Base-by-base conservation (phyloP, 2,329 filamentous ascomycete species). In the Xylaria multiplex region DNA sequence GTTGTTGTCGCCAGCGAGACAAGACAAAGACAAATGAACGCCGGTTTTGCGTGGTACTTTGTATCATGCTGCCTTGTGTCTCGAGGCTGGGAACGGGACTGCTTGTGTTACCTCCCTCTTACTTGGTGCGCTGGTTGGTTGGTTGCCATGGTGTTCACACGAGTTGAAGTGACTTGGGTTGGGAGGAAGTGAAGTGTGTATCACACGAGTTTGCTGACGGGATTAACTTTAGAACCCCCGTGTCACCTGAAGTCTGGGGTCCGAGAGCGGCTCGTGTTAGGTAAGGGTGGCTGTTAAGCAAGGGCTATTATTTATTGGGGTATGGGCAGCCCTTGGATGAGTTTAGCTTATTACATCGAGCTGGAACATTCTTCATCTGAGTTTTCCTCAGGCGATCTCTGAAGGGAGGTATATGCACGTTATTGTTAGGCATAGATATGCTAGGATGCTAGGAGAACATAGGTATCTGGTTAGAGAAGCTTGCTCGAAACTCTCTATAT, bases 201-300 rank as follows among this genome's bases (percentile, higher is more conserved):
- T 37, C 6, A 37, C 35, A 3, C 35, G 11, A 13, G 35, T 37
- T n/a, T 55, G 35, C 22, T 45, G 53, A 55, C 35, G 11, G 37
- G 22, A 24, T n/a, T 24, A 7, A 24, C 22, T 30, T 30, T 7
- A 19, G 22, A 40, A 37, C 13, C 16, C 22, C 11, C 43, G 53
- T 55, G 30, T 30, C 13, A 55, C 53, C 37, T 19, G 7, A 22
- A 55, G 6, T 30, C 7, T 43, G 37, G 53, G 53, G 53, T 55
- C 53, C 32, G 35, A 42, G 27, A 49, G 27, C 42, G 2, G 6
- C 8, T 27, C 13, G 3, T 11, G 35, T 42, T 43, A 55, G 22
- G 22, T 16, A 55, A 30, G 22, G 6, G 7, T 2, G 27, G 2
- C 27, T 27, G 52, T 42, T 30, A 55, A 13, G 22, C 8, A 55